Percentiles rank a stretch among this genome's conserved stretches.
phyloP scores from a whole-genome alignment of 2,329 filamentous ascomycete genomes.

The Beauveria australis region DNA sequence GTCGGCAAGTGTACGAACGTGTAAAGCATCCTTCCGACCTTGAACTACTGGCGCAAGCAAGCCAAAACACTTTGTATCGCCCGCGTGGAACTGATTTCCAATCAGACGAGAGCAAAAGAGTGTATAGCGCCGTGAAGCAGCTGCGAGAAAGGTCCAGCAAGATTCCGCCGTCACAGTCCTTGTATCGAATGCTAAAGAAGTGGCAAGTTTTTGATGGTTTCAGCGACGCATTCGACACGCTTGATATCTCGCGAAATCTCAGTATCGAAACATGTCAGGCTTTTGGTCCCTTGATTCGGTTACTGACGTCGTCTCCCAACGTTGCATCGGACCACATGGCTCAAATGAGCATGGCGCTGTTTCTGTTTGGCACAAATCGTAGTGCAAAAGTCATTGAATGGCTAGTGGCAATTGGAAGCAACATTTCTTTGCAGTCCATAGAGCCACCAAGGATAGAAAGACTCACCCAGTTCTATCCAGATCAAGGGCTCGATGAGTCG shows the following conservation, averaged over 20 bases:
- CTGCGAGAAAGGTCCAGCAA: neutral
- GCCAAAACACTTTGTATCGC: neutral
- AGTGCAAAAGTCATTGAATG: neutral
- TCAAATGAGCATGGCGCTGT: neutral
- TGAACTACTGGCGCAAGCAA: neutral
- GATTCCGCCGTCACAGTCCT: neutral
- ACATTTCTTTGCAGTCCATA: neutral
- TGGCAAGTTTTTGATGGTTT: neutral
- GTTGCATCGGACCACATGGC: neutral
- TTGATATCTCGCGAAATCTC: neutral
- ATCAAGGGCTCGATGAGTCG: neutral
- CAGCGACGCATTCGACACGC: neutral
- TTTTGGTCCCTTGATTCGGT: neutral
- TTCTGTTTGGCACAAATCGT: neutral
- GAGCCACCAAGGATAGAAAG: neutral
- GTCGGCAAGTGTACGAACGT: conserved; percentile 20
- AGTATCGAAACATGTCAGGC: neutral
- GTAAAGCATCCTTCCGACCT: conserved; percentile 5
- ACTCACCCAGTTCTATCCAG: neutral
- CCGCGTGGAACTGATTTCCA: neutral
- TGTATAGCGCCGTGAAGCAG: neutral
- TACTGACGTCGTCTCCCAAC: neutral
- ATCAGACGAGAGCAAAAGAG: neutral
- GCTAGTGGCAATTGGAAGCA: neutral
- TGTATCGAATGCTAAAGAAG: neutral